Percentiles rank a stretch among this genome's conserved stretches.
Evolutionary conservation across 495 filamentous ascomycete genomes (phyloP).

Genomic region (Neurospora tetrasperma): DNA sequence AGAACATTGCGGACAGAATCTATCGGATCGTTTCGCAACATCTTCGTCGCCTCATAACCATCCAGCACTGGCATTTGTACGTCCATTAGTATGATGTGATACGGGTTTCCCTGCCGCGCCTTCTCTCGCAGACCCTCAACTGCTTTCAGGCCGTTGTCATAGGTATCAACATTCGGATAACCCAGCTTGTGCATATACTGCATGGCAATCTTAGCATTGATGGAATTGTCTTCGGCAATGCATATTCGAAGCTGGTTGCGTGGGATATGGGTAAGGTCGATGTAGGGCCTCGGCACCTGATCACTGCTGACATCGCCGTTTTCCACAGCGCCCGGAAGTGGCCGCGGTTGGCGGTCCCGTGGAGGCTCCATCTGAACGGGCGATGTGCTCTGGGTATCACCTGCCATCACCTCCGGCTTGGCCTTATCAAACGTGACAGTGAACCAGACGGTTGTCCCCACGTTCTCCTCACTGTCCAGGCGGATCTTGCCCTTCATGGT

Average conservation of each 20-base stretch:
- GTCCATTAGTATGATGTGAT: slow-evolving; percentile 84
- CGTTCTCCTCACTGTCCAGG: slow-evolving; percentile 63
- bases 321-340: not conserved
- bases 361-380: slow-evolving; percentile 33
- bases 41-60: slow-evolving; percentile 83
- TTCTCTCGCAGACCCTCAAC: slow-evolving; percentile 73
- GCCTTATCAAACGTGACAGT: slow-evolving; percentile 74
- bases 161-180: slow-evolving; percentile 68
- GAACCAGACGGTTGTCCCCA: slow-evolving; percentile 81
- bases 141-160: slow-evolving; percentile 74
- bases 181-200: slow-evolving; percentile 79
- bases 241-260: slow-evolving; percentile 72
- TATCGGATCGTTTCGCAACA: slow-evolving; percentile 63
- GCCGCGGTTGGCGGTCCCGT: slow-evolving; percentile 46
- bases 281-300: slow-evolving; percentile 35
- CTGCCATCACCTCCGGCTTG: slow-evolving; percentile 36
- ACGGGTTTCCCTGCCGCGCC: slow-evolving; percentile 57
- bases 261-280: slow-evolving; percentile 56
- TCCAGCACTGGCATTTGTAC: slow-evolving; percentile 91
- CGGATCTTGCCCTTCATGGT: slow-evolving; percentile 78
- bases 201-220: slow-evolving; percentile 86
- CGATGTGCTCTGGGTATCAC: slow-evolving; percentile 37
- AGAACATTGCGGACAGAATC: slow-evolving; percentile 65
- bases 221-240: slow-evolving; percentile 85
- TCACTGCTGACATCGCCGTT: not conserved